These are phyloP conservation scores for Suillus luteus DNA, from an alignment of 768 basidiomycete genomes.

Conservation along the genomic window DNA sequence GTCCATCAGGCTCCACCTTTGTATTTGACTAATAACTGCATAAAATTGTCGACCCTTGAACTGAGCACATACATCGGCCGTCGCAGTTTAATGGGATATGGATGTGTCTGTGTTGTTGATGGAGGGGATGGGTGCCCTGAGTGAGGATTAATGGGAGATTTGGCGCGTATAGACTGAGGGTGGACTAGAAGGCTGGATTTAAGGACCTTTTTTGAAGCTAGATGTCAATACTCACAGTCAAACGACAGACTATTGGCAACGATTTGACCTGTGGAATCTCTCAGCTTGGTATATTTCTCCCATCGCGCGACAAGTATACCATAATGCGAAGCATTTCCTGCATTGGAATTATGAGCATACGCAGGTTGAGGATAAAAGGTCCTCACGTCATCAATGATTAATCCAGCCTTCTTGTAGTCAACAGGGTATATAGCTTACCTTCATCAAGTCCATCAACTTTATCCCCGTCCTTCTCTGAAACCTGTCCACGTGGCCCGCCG, in stretches of 20 bases:
- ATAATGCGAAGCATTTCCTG: constrained; percentile 46
- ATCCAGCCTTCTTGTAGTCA: constrained; percentile 74
- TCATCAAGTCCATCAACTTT: constrained; percentile 82
- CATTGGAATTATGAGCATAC: constrained; percentile 4
- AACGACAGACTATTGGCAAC: constrained; percentile 65
- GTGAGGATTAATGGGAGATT: too few species aligned
- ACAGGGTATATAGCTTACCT: constrained; percentile 85
- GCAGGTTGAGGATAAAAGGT: neutral
- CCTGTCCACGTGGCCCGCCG: constrained; percentile 96
- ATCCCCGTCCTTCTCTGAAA: constrained; percentile 74
- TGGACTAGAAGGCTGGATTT: too few species aligned
- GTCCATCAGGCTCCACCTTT: too few species aligned
- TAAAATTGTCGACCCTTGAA: too few species aligned
- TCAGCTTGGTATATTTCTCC: neutral
- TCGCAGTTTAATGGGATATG: too few species aligned
- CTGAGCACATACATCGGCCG: too few species aligned
- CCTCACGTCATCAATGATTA: constrained; percentile 81
- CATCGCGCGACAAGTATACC: constrained; percentile 25
- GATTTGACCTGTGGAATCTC: constrained; percentile 41
- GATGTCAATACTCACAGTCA: constrained; percentile 44
- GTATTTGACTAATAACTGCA: too few species aligned
- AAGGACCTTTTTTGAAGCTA: too few species aligned
- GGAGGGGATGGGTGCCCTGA: too few species aligned
- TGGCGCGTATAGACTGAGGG: too few species aligned
- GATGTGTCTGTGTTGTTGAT: too few species aligned